Evolutionary conservation across 257 asterid genomes (phyloP), one percentile per base, ranked within the genome.

Genomic region (Solanum pinnatisectum): DNA sequence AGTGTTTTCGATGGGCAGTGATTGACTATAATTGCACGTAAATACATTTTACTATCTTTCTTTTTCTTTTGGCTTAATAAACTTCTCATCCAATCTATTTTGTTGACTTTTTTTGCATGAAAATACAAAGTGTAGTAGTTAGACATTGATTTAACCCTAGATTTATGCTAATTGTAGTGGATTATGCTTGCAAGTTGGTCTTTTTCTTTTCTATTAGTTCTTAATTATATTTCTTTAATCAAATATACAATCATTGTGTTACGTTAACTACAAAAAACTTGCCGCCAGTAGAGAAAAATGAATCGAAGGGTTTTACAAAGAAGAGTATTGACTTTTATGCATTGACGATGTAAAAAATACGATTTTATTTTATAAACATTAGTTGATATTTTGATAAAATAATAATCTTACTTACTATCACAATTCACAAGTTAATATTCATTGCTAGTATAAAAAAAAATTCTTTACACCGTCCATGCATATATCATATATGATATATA

Each of bases 71-170:
- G 84, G 87, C 87, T 74, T 82, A 49, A 49, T 39, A 82, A 82
- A 27, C 70, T 82, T 39, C 67, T 89, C 52, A 46, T 15, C 30
- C 46, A 84, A 84, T 87, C 90, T 86, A 89, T n/a, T 82, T 25
- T 78, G 85, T 94, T 94, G 96, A 94, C 96, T 95, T 91, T 4
- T 36, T 68, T 87, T 71, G 94, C 94, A 92, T 90, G 88, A 83
- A 83, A 92, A 84, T 87, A 90, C 95, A 93, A 93, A 83, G 77
- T 30, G 74, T 78, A 93, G 95, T 91, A 83, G 95, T 93, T 93
- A 84, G 88, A 42, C 74, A 77, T 23, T 36, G 60, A 67, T 82
- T 42, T 30, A 32, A 32, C 86, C 12, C 30, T 82, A 49, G 6
- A 82, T 82, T 82, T 32, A 25, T 49, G 86, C 70, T 32, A 30